Base-by-base conservation (phyloP, 1,139 yeast genomes). In the Zhuliangozyma parablackwelliae region DNA sequence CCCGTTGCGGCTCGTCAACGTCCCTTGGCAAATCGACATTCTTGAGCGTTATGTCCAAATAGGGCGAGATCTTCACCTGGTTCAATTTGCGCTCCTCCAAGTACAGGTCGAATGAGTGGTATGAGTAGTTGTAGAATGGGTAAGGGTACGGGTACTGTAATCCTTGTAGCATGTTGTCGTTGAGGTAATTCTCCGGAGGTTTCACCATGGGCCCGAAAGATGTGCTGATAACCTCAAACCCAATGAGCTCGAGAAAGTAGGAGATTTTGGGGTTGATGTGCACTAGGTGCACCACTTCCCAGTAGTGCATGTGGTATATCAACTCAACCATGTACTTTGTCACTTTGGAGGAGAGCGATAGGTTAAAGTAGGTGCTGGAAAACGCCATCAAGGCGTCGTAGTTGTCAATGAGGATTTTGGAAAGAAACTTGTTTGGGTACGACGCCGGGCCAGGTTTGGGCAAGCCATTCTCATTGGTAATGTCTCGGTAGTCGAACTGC, bases 131-230 rank as follows among this genome's bases (percentile, higher is more conserved):
- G 48, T 70, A 70, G 42, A 69, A 70, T 28, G 76, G 75, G 40
- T 65, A 70, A 5, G 75, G 75, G 41, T 64, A 69, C 10, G 75
- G 74, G 40, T 65, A 70, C 41, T 66, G 70, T 30, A 69, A 61
- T 1, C 75, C 76, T 41, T 62, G 64, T 27, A 64, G 54, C 65
- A 70, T 59, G 21, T 60, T 53, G 32, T 59, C 59, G 29, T 56
- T 58, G 44, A 68, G 45, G 41, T 56, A 67, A 41, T 68, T 69
- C 31, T 52, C 55, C 0, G 75, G 76, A 1, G 75, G 76, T 35
- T 56, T 54, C 10, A 70, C 63, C 21, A 70, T 44, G 6, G 64
- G 60, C 0, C 75, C 75, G 44, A 65, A 65, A 2, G 67, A 56
- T 2, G 74, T 66, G 25, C 57, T 60, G 10, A 52, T 49, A 7